Conservation (phyloP, 2,329 filamentous ascomycete species). For the Talaromyces albobiverticillius region DNA sequence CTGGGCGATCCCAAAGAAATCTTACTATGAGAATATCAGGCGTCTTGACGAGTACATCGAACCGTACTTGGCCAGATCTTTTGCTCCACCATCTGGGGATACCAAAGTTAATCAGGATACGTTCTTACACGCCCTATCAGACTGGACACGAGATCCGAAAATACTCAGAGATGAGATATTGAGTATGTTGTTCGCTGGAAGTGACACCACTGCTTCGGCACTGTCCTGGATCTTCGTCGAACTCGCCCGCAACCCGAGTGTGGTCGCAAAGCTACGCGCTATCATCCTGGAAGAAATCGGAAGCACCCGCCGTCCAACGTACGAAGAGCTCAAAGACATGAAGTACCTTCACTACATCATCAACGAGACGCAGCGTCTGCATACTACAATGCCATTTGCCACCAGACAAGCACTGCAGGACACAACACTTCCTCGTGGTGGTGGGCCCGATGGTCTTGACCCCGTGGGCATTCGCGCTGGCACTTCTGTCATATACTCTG, state of each 20-base stretch:
- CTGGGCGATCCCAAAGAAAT: conserved; percentile 56
- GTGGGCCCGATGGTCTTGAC: conserved; percentile 16
- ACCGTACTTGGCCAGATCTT: conserved; percentile 68
- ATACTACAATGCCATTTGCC: conserved; percentile 25
- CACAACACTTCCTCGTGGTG: conserved; percentile 16
- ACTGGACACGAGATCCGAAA: conserved; percentile 58
- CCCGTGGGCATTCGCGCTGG: conserved; percentile 16
- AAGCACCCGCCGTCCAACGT: conserved; percentile 23
- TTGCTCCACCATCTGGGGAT: conserved; percentile 65
- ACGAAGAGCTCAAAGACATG: conserved; percentile 14
- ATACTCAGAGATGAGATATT: conserved; percentile 71
- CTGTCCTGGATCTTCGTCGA: conserved; percentile 77
- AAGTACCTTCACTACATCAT: conserved; percentile 17
- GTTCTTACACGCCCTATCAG: conserved; percentile 74
- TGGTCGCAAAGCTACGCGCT: conserved; percentile 62
- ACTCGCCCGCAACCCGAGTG: conserved; percentile 64
- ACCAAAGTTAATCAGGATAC: conserved; percentile 62
- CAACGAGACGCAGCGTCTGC: conserved; percentile 21
- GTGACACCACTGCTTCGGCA: conserved; percentile 73
- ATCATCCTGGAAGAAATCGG: conserved; percentile 69
- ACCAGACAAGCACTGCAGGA: conserved; percentile 16
- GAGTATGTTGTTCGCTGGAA: conserved; percentile 70
- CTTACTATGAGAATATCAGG: conserved; percentile 59
- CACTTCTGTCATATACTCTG: conserved; percentile 16
- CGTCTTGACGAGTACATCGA: conserved; percentile 69